Evolutionary conservation across 2,329 filamentous ascomycete species (phyloP).

Genomic region (Ceratocystis colombiana): DNA sequence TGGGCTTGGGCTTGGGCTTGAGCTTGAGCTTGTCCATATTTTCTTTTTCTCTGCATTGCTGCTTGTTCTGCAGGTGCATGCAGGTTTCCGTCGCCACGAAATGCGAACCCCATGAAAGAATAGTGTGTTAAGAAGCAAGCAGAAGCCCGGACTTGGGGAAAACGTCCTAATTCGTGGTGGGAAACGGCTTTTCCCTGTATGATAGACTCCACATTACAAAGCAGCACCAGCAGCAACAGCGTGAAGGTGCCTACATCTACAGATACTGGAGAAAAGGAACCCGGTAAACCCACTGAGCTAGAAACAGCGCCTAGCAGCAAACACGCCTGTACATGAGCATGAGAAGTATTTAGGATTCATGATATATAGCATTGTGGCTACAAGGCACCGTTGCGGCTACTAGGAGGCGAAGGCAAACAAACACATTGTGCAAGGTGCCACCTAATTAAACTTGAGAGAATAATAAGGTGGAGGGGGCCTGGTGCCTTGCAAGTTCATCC

Average conservation of each 20-base stretch:
- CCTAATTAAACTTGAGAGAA: neutral
- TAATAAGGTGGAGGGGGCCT: neutral
- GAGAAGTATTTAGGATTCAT: neutral
- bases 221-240: too few relatives aligned
- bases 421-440: neutral
- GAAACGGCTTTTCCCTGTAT: neutral
- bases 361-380: neutral
- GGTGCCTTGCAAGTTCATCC: too few relatives aligned
- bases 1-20: neutral
- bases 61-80: neutral
- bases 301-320: neutral
- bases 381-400: neutral
- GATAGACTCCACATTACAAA: too few relatives aligned
- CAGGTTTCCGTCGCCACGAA: neutral
- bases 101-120: too few relatives aligned
- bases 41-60: neutral
- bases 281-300: too few relatives aligned
- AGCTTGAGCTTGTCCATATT: neutral
- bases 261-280: too few relatives aligned
- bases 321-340: neutral
- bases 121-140: too few relatives aligned
- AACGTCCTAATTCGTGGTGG: too few relatives aligned
- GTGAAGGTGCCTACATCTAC: too few relatives aligned
- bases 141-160: too few relatives aligned
- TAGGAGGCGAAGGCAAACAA: constrained; percentile 8